phyloP scores from a whole-genome alignment of 208 protist species.

The Acanthamoeba triangularis region DNA sequence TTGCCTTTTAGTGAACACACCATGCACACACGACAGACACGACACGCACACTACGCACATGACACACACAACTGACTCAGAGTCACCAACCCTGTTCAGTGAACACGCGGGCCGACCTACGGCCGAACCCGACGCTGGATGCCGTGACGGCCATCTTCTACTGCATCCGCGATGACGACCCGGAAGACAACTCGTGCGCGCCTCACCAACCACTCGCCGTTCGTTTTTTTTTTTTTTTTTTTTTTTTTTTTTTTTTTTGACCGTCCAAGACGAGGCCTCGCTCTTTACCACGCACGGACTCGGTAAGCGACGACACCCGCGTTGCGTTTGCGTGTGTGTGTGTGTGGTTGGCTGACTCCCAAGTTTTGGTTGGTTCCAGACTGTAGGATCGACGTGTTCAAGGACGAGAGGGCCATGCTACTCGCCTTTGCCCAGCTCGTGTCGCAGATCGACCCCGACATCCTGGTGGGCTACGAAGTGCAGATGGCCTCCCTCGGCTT shows the following conservation, averaged over 20 bases:
- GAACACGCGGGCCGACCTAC: conserved; percentile 45
- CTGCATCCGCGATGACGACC: conserved; percentile 72
- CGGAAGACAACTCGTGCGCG: conserved; percentile 43
- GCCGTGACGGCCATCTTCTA: conserved; percentile 71
- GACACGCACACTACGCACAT: too few species aligned
- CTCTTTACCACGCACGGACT: conserved; percentile 69
- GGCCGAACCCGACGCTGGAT: conserved; percentile 56
- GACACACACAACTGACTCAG: too few species aligned
- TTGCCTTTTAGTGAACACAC: too few species aligned
- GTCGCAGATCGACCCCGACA: conserved; percentile 89
- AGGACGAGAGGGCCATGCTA: conserved; percentile 83
- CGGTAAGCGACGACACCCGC: not conserved
- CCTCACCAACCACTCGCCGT: too few species aligned
- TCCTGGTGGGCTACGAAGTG: conserved; percentile 91
- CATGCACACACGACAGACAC: not conserved
- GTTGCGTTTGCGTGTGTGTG: not conserved
- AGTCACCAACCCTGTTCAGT: not conserved
- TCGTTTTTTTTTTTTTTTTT: too few species aligned
- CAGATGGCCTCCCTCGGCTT: conserved; percentile 72
- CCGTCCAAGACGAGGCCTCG: not conserved
- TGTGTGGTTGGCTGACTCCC: not conserved
- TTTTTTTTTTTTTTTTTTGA: too few species aligned
- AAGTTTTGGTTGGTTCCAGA: not conserved
- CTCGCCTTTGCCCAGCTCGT: conserved; percentile 84
- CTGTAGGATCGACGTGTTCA: conserved; percentile 74